phyloP scores from a whole-genome alignment of 2,329 filamentous ascomycete species.

The Lasiodiplodia sp. region DNA sequence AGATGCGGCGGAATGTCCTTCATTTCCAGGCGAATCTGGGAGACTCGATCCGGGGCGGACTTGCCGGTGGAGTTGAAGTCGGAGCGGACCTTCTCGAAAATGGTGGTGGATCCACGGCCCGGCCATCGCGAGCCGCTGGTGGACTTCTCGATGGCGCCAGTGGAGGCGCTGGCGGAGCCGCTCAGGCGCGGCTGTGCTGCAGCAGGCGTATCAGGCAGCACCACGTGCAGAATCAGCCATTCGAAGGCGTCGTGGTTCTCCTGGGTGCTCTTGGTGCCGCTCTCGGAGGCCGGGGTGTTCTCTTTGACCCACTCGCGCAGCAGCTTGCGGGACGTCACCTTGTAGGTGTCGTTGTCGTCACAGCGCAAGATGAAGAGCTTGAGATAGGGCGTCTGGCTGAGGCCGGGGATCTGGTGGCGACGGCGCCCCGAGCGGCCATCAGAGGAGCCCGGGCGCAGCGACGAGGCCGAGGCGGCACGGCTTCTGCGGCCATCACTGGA shows the following conservation, averaged over 20 bases:
- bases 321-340: slow-evolving; percentile 75
- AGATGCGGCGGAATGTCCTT: slow-evolving; percentile 54
- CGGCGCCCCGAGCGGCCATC: slow-evolving; percentile 60
- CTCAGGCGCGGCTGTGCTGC: slow-evolving; percentile 76
- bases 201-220: slow-evolving; percentile 83
- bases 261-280: slow-evolving; percentile 68
- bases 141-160: slow-evolving; percentile 69
- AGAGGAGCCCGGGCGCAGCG: slow-evolving; percentile 30
- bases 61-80: slow-evolving; percentile 88
- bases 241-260: slow-evolving; percentile 97
- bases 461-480: slow-evolving; percentile 31
- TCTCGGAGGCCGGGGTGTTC: slow-evolving; percentile 67
- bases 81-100: slow-evolving; percentile 86
- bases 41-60: slow-evolving; percentile 75
- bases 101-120: slow-evolving; percentile 76
- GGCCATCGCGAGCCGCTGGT: slow-evolving; percentile 75
- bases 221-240: slow-evolving; percentile 92
- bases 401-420: slow-evolving; percentile 91
- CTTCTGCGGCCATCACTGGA: slow-evolving; percentile 20
- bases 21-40: slow-evolving; percentile 79
- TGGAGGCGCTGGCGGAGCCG: slow-evolving; percentile 54
- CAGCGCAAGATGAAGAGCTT: slow-evolving; percentile 90
- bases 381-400: slow-evolving; percentile 91
- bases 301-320: slow-evolving; percentile 91
- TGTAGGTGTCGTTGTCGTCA: slow-evolving; percentile 96